phyloP scores from a whole-genome alignment of 768 basidiomycete genomes.

The Mycena venus region DNA sequence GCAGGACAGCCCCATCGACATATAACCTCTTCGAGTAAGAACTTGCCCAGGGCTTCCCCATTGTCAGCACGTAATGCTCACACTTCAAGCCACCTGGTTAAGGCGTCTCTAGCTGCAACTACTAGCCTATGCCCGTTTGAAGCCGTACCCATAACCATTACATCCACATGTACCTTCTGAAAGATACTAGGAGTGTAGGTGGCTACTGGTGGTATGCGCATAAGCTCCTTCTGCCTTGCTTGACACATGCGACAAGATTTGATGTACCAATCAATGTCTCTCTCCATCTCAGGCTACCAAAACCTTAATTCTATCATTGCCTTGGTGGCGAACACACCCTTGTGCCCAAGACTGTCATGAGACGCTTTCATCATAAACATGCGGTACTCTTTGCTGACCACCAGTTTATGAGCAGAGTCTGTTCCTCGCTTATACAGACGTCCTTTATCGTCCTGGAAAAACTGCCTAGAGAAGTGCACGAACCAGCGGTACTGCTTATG shows the following conservation, averaged over 20 bases:
- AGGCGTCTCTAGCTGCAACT: constrained; percentile 34
- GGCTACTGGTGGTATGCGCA: constrained; percentile 30
- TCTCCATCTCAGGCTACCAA: constrained; percentile 46
- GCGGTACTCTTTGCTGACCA: constrained; percentile 33
- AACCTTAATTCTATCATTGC: constrained; percentile 35
- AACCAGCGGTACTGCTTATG: constrained; percentile 18
- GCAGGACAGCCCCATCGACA: constrained; percentile 53
- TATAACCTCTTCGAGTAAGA: constrained; percentile 46
- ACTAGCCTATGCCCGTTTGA: constrained; percentile 38
- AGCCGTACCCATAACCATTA: constrained; percentile 35
- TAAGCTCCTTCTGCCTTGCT: constrained; percentile 27
- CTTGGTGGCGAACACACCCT: constrained; percentile 36
- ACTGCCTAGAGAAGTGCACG: constrained; percentile 11
- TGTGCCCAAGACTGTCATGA: constrained; percentile 43
- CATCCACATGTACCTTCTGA: constrained; percentile 40
- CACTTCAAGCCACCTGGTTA: constrained; percentile 40
- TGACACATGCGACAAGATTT: constrained; percentile 42
- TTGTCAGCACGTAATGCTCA: constrained; percentile 36
- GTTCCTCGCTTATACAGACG: constrained; percentile 24
- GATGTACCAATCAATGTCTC: constrained; percentile 41
- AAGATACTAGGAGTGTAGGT: constrained; percentile 39
- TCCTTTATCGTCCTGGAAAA: constrained; percentile 32
- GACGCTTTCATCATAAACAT: constrained; percentile 36
- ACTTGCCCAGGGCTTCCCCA: constrained; percentile 35
- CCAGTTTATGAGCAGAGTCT: constrained; percentile 31